Evolutionary conservation across 2,329 filamentous ascomycete species (phyloP).

Genomic region (Allantophomopsis lycopodina): DNA sequence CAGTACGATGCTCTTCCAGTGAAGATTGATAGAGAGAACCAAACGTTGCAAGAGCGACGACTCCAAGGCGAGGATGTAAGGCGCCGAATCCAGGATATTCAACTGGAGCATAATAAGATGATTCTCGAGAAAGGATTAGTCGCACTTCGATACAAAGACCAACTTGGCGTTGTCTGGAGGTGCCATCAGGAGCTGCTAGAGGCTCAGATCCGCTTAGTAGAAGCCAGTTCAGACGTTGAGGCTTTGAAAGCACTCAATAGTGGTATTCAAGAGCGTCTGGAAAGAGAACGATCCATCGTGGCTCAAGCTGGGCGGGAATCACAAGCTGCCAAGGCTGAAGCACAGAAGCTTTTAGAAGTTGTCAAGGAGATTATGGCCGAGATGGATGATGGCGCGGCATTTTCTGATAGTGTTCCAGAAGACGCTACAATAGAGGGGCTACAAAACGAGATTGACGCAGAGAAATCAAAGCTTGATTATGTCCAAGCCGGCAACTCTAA

Average conservation of each 20-base stretch:
- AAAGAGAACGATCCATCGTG: constrained; percentile 28
- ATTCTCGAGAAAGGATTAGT: constrained; percentile 41
- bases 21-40: constrained; percentile 39
- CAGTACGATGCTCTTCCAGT: constrained; percentile 54
- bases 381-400: constrained; percentile 19
- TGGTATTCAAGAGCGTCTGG: constrained; percentile 39
- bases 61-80: constrained; percentile 24
- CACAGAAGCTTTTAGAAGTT: constrained; percentile 24
- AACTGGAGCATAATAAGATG: constrained; percentile 38
- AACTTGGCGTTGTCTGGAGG: constrained; percentile 46
- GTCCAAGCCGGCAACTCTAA: constrained; percentile 66
- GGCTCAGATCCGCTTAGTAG: constrained; percentile 56
- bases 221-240: constrained; percentile 69
- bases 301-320: constrained; percentile 22
- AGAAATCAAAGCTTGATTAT: constrained; percentile 63
- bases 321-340: constrained; percentile 22
- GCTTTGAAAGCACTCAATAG: constrained; percentile 53
- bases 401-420: constrained; percentile 27
- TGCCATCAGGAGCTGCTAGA: constrained; percentile 53
- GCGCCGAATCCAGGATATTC: constrained; percentile 30
- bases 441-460: constrained; percentile 58
- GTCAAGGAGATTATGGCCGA: constrained; percentile 16
- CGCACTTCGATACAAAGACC: constrained; percentile 37
- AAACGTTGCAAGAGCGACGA: constrained; percentile 16
- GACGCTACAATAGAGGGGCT: constrained; percentile 48